Conservation (phyloP, 805 yeast genomes). For the Ogataea nitratoaversa region DNA sequence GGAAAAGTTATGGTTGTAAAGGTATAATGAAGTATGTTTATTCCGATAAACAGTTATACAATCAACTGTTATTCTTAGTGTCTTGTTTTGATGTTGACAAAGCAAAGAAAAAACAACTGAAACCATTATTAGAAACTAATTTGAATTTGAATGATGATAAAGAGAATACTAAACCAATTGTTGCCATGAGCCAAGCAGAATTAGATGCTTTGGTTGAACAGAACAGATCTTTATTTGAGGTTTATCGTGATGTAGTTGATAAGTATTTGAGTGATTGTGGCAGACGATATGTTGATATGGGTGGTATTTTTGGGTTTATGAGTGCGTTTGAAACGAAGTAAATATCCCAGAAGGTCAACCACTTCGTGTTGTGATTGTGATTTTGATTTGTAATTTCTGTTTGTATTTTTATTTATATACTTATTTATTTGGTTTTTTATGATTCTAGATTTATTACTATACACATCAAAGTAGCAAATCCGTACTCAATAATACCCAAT, state of each 20-base stretch:
- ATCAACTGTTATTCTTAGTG: slow-evolving; percentile 76
- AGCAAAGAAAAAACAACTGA: slow-evolving; percentile 54
- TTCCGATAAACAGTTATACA: slow-evolving; percentile 75
- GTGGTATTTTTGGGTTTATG: slow-evolving; percentile 53
- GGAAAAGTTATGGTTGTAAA: slow-evolving; percentile 60
- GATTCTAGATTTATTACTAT: too few species aligned
- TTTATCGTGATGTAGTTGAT: slow-evolving; percentile 55
- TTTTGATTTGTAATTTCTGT: too few species aligned
- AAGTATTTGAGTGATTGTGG: slow-evolving; percentile 80
- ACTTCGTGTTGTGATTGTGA: too few species aligned
- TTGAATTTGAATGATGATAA: slow-evolving; percentile 7
- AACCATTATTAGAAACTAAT: slow-evolving; percentile 42
- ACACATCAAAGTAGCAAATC: too few species aligned
- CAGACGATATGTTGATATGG: slow-evolving; percentile 84
- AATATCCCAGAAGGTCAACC: too few species aligned
- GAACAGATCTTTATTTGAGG: slow-evolving; percentile 57
- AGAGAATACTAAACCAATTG: slow-evolving; percentile 17
- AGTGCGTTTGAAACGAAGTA: slow-evolving; percentile 14
- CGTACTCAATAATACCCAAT: too few species aligned
- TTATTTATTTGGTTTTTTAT: too few species aligned
- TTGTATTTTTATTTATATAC: too few species aligned
- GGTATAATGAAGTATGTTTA: slow-evolving; percentile 80
- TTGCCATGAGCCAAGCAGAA: slow-evolving; percentile 42
- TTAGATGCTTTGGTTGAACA: slow-evolving; percentile 75
- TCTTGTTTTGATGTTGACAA: slow-evolving; percentile 79